These are phyloP conservation scores for Pouteria campechiana DNA, from an alignment of 179 eudicot species.

Conservation along the genomic window DNA sequence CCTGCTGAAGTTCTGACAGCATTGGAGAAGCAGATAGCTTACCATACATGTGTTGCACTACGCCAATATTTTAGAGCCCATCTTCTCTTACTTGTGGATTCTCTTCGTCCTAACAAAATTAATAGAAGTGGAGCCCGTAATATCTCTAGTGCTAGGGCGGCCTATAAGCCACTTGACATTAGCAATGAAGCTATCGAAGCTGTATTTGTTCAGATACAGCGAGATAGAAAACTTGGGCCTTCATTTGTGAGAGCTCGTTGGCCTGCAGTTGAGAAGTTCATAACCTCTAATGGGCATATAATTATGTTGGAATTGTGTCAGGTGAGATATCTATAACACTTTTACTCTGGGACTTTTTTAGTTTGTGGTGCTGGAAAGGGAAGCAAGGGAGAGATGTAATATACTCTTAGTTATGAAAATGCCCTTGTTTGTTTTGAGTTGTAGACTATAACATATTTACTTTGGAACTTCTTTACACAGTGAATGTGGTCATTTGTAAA, in stretches of 20 bases:
- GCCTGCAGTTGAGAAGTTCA: slow-evolving; percentile 86
- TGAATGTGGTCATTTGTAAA: too few species aligned
- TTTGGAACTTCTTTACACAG: not conserved
- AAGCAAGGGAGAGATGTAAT: too few species aligned
- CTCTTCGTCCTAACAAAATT: slow-evolving; percentile 63
- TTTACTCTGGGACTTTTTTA: too few species aligned
- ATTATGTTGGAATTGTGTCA: slow-evolving; percentile 95
- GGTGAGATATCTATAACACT: slow-evolving; percentile 46
- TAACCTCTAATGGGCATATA: slow-evolving; percentile 73
- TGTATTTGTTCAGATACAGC: slow-evolving; percentile 77
- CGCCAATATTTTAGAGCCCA: slow-evolving; percentile 95
- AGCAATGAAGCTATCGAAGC: slow-evolving; percentile 93
- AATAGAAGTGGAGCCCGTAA: slow-evolving; percentile 60
- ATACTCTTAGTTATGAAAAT: not conserved
- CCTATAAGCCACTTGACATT: slow-evolving; percentile 87
- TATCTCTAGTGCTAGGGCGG: slow-evolving; percentile 52
- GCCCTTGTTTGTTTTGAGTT: not conserved
- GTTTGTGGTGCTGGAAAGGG: too few species aligned
- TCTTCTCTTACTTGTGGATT: slow-evolving; percentile 78
- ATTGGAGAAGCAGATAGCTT: slow-evolving; percentile 93
- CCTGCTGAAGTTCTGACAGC: slow-evolving; percentile 77
- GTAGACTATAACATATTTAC: not conserved
- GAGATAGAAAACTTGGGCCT: slow-evolving; percentile 94
- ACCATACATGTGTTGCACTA: slow-evolving; percentile 86
- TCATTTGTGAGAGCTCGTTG: slow-evolving; percentile 82